Evolutionary conservation across 306 rosid genomes (phyloP).

Genomic region (Trichosanthes truncata): DNA sequence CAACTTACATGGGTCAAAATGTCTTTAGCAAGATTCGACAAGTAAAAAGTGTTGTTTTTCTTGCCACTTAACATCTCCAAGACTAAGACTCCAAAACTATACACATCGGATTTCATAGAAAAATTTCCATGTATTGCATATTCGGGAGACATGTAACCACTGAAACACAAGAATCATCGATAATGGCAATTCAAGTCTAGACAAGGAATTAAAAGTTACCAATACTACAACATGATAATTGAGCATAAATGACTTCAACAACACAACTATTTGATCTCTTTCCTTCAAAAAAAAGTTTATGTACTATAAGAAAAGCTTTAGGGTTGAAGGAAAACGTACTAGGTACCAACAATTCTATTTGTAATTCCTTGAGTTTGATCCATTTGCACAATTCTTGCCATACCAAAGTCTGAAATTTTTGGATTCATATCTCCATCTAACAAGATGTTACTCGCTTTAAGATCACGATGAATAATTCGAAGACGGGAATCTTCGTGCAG

Average conservation of each 20-base stretch:
- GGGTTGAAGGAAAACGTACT: slow-evolving; percentile 18
- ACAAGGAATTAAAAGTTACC: neutral
- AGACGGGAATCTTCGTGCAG: slow-evolving; percentile 31
- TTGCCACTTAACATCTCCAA: slow-evolving; percentile 17
- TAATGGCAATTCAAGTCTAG: neutral
- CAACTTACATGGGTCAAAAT: slow-evolving; percentile 10
- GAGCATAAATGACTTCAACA: too few species aligned
- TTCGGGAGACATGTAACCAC: slow-evolving; percentile 14
- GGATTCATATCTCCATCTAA: slow-evolving; percentile 29
- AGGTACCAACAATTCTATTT: slow-evolving; percentile 22
- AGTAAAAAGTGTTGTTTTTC: slow-evolving; percentile 5
- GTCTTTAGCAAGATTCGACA: neutral
- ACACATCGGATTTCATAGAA: slow-evolving; percentile 10
- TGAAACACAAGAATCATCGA: neutral
- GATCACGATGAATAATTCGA: slow-evolving; percentile 28
- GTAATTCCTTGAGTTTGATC: slow-evolving; percentile 32
- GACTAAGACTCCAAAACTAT: slow-evolving; percentile 15
- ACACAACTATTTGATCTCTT: too few species aligned
- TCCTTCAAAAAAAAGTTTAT: too few species aligned
- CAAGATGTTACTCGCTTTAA: slow-evolving; percentile 31
- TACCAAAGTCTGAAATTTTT: slow-evolving; percentile 38
- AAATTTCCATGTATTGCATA: slow-evolving; percentile 10
- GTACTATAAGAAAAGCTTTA: neutral
- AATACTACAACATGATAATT: too few species aligned
- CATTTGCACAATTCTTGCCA: slow-evolving; percentile 21